phyloP scores from a whole-genome alignment of 495 filamentous ascomycete genomes.

The Daldinia vernicosa region DNA sequence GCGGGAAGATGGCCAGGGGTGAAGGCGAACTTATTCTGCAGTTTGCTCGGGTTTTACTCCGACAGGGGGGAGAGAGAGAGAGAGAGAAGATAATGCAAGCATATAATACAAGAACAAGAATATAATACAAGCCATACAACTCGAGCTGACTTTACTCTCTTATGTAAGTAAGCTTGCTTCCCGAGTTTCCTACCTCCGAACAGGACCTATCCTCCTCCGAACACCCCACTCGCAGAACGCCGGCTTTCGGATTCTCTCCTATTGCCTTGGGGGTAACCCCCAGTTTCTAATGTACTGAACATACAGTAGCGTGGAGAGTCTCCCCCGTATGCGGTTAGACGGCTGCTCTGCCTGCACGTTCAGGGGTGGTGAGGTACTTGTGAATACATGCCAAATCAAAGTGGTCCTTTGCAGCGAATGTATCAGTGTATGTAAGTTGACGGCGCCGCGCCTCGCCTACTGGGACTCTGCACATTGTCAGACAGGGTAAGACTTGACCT shows the following conservation, averaged over 20 bases:
- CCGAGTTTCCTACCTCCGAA: constrained; percentile 39
- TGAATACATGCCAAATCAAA: constrained; percentile 35
- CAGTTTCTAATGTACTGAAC: constrained; percentile 9
- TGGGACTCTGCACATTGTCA: constrained; percentile 26
- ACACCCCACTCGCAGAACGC: constrained; percentile 31
- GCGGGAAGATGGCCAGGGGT: background rate
- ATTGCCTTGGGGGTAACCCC: constrained; percentile 15
- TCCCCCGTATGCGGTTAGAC: constrained; percentile 37
- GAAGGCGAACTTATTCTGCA: constrained; percentile 1
- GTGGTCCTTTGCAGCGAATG: constrained; percentile 20
- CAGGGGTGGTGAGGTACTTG: constrained; percentile 37
- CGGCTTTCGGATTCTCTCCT: constrained; percentile 35
- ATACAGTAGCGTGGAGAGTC: constrained; percentile 8
- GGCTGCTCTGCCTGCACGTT: constrained; percentile 37
- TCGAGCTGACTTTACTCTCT: constrained; percentile 11
- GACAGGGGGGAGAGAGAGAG: background rate
- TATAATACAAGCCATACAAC: no score
- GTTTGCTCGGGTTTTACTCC: background rate
- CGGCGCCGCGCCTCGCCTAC: constrained; percentile 18
- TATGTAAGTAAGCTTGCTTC: constrained; percentile 29
- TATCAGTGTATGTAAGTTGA: constrained; percentile 17
- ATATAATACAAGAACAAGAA: no score
- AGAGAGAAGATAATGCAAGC: no score
- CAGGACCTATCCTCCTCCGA: constrained; percentile 22
- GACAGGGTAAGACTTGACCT: constrained; percentile 30